A percentile compares a stretch with the other conserved stretches of the same genome.
Evolutionary conservation across 345 rosid genomes (phyloP).

Genomic region (Ailanthus altissimus): DNA sequence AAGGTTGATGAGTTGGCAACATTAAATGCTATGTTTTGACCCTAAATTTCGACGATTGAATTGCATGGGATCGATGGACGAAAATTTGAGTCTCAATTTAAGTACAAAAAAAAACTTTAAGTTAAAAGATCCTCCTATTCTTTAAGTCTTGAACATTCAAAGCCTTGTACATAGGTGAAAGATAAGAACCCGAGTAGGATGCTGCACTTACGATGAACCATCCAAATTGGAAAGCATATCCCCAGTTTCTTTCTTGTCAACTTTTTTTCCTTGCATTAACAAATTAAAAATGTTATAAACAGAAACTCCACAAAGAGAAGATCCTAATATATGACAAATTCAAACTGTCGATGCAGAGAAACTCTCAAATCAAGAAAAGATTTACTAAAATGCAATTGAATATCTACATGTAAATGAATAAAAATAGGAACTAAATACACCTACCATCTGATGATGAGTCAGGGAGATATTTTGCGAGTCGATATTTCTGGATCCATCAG

Average conservation of each 20-base stretch:
- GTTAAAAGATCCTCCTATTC: too few species aligned
- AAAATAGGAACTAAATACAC: conserved; percentile 19
- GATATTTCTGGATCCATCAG: conserved; percentile 74
- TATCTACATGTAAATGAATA: conserved; percentile 16
- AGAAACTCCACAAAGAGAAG: conserved; percentile 9
- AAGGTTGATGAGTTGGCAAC: too few species aligned
- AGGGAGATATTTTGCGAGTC: conserved; percentile 91
- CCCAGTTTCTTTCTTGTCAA: conserved; percentile 88
- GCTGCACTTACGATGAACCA: conserved; percentile 83
- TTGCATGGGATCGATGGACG: too few species aligned
- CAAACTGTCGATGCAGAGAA: neutral
- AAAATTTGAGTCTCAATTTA: too few species aligned
- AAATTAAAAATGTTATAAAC: conserved; percentile 26
- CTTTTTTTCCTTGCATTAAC: conserved; percentile 70
- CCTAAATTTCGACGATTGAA: too few species aligned
- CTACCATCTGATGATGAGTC: conserved; percentile 95
- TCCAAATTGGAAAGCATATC: conserved; percentile 80
- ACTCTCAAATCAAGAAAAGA: conserved; percentile 9
- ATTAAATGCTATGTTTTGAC: too few species aligned
- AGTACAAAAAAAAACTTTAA: too few species aligned
- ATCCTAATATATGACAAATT: neutral
- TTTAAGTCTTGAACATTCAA: conserved; percentile 1
- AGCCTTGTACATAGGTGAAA: neutral
- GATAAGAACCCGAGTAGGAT: conserved; percentile 17
- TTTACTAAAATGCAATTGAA: neutral